phyloP scores from a whole-genome alignment of 2,329 filamentous ascomycete species.

The Bipolaris bicolor region DNA sequence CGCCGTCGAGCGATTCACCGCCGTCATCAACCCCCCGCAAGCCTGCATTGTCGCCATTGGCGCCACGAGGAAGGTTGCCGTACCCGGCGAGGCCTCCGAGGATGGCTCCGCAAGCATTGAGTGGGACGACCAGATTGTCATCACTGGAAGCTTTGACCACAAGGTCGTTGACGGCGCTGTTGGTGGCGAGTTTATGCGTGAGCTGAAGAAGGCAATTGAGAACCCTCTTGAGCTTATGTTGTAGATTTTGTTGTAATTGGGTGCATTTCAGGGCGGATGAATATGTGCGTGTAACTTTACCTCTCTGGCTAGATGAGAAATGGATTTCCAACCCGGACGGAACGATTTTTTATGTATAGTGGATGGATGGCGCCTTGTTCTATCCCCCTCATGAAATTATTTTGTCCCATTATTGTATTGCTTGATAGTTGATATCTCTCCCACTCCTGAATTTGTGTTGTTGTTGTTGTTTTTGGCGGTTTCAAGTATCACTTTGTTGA shows the following conservation, averaged over 20 bases:
- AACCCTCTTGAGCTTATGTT: conserved; percentile 94
- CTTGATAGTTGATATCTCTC: conserved; percentile 17
- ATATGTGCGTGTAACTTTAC: conserved; percentile 31
- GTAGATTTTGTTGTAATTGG: conserved; percentile 55
- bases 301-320: conserved; percentile 21
- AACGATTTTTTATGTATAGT: conserved; percentile 41
- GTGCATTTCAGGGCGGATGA: conserved; percentile 12
- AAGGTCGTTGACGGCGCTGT: conserved; percentile 97
- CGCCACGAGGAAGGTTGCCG: conserved; percentile 91
- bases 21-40: conserved; percentile 98
- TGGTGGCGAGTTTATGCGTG: conserved; percentile 94
- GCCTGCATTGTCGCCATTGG: conserved; percentile 94
- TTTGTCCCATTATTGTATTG: conserved; percentile 15
- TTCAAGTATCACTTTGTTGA: background rate
- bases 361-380: conserved; percentile 31
- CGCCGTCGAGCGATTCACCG: conserved; percentile 95
- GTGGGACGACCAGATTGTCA: conserved; percentile 96
- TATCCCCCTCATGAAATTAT: conserved; percentile 16
- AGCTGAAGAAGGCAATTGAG: conserved; percentile 97
- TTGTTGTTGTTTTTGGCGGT: background rate
- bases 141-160: conserved; percentile 97
- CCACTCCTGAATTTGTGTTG: conserved; percentile 6
- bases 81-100: conserved; percentile 78
- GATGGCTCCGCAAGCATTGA: conserved; percentile 75
- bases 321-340: conserved; percentile 17